These are phyloP conservation scores for Diaporthe batatas DNA, from an alignment of 2,329 filamentous ascomycete genomes.

Conservation along the genomic window DNA sequence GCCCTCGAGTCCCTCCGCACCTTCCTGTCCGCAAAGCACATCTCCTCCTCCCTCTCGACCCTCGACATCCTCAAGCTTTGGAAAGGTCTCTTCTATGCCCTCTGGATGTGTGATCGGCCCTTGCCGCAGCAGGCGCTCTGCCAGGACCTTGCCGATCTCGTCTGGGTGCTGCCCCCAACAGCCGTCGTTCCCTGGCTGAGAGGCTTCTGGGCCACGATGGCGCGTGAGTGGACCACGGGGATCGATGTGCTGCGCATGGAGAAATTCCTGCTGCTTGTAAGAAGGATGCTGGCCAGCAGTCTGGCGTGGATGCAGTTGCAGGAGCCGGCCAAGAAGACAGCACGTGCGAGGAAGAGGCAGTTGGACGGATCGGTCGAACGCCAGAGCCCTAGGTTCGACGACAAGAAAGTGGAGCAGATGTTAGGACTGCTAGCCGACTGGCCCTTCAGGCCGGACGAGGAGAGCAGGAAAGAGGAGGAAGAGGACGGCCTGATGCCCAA, in stretches of 20 bases:
- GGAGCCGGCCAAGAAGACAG: constrained; percentile 47
- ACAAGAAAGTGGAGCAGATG: constrained; percentile 47
- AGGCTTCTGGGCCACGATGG: constrained; percentile 80
- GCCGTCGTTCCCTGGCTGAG: constrained; percentile 64
- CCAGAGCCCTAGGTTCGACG: constrained; percentile 43
- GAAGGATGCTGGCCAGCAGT: constrained; percentile 81
- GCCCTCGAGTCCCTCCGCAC: constrained; percentile 82
- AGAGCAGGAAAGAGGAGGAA: constrained; percentile 49
- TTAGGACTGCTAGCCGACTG: constrained; percentile 60
- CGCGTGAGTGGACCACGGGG: constrained; percentile 72
- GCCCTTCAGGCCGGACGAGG: constrained; percentile 46
- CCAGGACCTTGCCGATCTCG: constrained; percentile 79
- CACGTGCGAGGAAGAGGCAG: constrained; percentile 50
- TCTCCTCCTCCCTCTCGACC: constrained; percentile 67
- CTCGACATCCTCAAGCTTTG: constrained; percentile 88
- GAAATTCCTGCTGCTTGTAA: constrained; percentile 90
- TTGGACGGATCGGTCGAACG: constrained; percentile 25
- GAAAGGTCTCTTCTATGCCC: constrained; percentile 93
- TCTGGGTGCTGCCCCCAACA: constrained; percentile 67
- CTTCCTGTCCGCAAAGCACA: constrained; percentile 76
- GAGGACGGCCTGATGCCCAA: constrained; percentile 50
- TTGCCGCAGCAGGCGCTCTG: constrained; percentile 88
- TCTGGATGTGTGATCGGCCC: constrained; percentile 94
- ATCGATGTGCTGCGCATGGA: constrained; percentile 86
- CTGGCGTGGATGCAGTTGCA: constrained; percentile 63